Conservation (phyloP, 208 protist species). For the Wallacemonas sp. region DNA sequence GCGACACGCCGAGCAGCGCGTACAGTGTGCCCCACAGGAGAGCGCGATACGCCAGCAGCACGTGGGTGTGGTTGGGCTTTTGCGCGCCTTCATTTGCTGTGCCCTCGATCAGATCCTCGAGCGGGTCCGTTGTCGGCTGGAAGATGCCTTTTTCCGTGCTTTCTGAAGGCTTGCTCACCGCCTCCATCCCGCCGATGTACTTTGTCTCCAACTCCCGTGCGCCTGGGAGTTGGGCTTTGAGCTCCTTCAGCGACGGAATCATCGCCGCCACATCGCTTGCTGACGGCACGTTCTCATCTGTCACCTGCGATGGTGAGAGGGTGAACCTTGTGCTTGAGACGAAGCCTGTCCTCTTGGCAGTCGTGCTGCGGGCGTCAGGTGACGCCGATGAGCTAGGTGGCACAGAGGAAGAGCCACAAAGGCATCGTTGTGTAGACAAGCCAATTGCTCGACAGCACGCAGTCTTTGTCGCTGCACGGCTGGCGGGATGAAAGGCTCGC, state of each 20-base stretch:
- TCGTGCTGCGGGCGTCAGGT: not conserved
- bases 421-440: no score
- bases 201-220: conserved; percentile 52
- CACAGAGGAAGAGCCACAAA: no score
- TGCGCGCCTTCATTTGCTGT: conserved; percentile 14
- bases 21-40: conserved; percentile 74
- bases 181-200: conserved; percentile 31
- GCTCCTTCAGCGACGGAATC: conserved; percentile 54
- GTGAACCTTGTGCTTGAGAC: conserved; percentile 39
- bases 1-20: conserved; percentile 47
- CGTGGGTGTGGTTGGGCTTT: conserved; percentile 23
- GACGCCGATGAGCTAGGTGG: not conserved
- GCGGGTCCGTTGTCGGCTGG: conserved; percentile 33
- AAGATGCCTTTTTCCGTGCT: conserved; percentile 15
- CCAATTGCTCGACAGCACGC: no score
- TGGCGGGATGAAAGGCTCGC: not conserved
- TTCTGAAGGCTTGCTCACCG: not conserved
- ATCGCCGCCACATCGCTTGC: conserved; percentile 50
- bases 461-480: no score
- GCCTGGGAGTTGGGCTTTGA: conserved; percentile 56
- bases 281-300: conserved; percentile 61
- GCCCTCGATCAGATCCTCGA: conserved; percentile 42
- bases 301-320: conserved; percentile 50
- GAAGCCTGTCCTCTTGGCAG: conserved; percentile 21
- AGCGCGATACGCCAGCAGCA: conserved; percentile 70